phyloP scores from a whole-genome alignment of 139 green algal species.

The Tetradesmus obliquus region DNA sequence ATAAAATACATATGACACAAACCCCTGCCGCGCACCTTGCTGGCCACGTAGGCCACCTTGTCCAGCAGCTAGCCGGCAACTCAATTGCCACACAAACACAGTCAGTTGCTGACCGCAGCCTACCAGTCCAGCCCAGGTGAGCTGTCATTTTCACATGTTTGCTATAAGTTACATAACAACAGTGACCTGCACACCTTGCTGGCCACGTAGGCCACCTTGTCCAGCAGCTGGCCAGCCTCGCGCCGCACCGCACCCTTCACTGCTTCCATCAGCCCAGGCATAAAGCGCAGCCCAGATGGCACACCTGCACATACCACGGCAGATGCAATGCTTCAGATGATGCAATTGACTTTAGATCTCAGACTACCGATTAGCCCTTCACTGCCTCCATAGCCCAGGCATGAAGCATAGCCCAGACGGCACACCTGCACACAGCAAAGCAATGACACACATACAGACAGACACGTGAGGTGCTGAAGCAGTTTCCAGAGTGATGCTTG shows the following conservation, averaged over 20 bases:
- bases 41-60: neutral
- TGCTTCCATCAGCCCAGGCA: conserved; percentile 32
- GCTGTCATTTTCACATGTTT: too few species aligned
- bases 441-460: neutral
- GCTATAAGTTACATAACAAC: too few species aligned
- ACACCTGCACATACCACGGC: neutral
- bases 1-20: neutral
- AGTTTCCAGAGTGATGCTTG: neutral
- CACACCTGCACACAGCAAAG: too few species aligned
- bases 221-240: conserved; percentile 18
- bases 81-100: too few species aligned
- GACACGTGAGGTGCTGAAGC: neutral
- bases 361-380: too few species aligned
- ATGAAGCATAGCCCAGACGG: too few species aligned
- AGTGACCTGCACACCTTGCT: neutral
- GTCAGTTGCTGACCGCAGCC: too few species aligned
- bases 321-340: too few species aligned
- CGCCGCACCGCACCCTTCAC: conserved; percentile 33
- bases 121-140: too few species aligned
- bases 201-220: conserved; percentile 42
- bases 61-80: neutral
- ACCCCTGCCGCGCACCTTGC: neutral
- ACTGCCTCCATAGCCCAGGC: too few species aligned
- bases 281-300: conserved; percentile 5
- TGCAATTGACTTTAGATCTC: too few species aligned